Percentiles rank a stretch among this genome's conserved stretches.
Evolutionary conservation across 108 stramenopile species (phyloP).

Genomic region (Bacterosira constricta): DNA sequence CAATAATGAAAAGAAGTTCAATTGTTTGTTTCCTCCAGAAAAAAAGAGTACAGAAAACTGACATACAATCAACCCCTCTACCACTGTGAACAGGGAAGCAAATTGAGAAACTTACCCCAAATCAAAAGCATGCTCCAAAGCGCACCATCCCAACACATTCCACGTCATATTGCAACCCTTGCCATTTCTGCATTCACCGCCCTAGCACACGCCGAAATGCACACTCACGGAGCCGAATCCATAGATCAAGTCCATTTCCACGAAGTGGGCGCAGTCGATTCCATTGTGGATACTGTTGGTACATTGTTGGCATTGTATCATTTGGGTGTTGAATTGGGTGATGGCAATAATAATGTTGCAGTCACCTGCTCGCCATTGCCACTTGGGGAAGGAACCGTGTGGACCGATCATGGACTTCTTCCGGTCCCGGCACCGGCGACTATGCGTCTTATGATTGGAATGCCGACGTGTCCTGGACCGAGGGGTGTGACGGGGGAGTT

Average conservation of each 20-base stretch:
- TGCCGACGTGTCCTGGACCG: constrained; percentile 89
- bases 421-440: constrained; percentile 96
- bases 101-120: constrained; percentile 79
- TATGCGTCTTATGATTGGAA: constrained; percentile 80
- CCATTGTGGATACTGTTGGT: constrained; percentile 93
- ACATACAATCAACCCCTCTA: too few species aligned
- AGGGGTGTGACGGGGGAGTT: constrained; percentile 80
- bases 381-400: constrained; percentile 87
- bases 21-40: not conserved
- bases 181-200: constrained; percentile 82
- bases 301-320: constrained; percentile 80
- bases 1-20: not conserved
- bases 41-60: not conserved
- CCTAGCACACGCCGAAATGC: constrained; percentile 88
- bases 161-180: constrained; percentile 58
- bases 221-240: constrained; percentile 76
- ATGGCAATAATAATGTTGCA: constrained; percentile 1
- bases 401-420: constrained; percentile 90
- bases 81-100: constrained; percentile 19
- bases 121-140: constrained; percentile 75
- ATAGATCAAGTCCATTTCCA: constrained; percentile 91
- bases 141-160: constrained; percentile 62
- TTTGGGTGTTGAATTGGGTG: constrained; percentile 63
- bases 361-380: constrained; percentile 84
- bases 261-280: constrained; percentile 93